Conservation (phyloP, 1,284 basidiomycete species). For the Mycena citricolor region DNA sequence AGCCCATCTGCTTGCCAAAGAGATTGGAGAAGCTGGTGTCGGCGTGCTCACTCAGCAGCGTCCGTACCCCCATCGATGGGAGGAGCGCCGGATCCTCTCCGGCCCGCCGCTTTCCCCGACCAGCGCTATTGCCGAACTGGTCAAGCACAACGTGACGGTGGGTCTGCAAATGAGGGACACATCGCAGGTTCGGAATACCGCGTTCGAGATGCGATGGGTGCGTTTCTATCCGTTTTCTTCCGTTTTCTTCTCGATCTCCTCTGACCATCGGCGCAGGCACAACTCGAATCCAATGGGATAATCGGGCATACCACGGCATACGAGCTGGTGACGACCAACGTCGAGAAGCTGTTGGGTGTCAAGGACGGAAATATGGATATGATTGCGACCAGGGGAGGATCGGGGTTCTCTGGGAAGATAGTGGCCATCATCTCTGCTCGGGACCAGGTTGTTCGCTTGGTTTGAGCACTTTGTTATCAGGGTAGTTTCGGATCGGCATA, state of each 20-base stretch:
- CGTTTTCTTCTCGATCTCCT: too few species aligned
- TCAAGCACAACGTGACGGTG: conserved; percentile 71
- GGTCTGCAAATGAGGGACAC: conserved; percentile 65
- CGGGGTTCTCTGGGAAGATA: conserved; percentile 59
- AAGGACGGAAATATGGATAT: conserved; percentile 45
- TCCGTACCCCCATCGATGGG: conserved; percentile 5
- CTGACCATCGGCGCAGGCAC: too few species aligned
- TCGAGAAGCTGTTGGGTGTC: conserved; percentile 22
- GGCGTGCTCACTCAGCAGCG: conserved; percentile 7
- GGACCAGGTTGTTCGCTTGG: too few species aligned
- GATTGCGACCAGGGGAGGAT: conserved; percentile 61
- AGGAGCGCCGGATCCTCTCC: conserved; percentile 31
- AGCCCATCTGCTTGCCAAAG: conserved; percentile 9
- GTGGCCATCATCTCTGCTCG: conserved; percentile 55
- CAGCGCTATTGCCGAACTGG: conserved; percentile 61
- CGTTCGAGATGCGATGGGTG: conserved; percentile 70
- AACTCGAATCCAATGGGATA: conserved; percentile 40
- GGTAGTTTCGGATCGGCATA: too few species aligned
- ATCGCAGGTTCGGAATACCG: conserved; percentile 66
- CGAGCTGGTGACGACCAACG: conserved; percentile 49
- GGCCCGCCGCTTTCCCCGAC: conserved; percentile 74
- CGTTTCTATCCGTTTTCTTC: too few species aligned
- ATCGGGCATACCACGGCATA: conserved; percentile 55
- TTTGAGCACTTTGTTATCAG: too few species aligned
- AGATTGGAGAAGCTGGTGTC: conserved; percentile 4